These are phyloP conservation scores for Neonothopanus nambi DNA, from an alignment of 1,284 basidiomycete species.

Conservation along the genomic window DNA sequence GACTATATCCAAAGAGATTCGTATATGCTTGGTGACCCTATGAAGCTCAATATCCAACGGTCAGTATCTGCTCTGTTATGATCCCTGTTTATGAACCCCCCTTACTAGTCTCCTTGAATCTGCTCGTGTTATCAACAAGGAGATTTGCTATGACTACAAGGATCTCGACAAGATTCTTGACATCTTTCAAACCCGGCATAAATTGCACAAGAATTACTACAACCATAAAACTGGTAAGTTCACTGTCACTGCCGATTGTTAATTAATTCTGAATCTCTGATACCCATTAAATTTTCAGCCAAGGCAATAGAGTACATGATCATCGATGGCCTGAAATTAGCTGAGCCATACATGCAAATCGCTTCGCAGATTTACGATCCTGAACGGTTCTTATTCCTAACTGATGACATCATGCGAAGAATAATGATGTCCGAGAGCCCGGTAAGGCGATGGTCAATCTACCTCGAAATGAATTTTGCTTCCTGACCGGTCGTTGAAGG, in stretches of 20 bases:
- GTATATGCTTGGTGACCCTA: slow-evolving; percentile 65
- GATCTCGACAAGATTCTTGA: slow-evolving; percentile 74
- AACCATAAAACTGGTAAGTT: slow-evolving; percentile 72
- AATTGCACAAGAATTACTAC: slow-evolving; percentile 74
- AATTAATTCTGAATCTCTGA: not conserved
- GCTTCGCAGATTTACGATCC: slow-evolving; percentile 56
- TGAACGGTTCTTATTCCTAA: slow-evolving; percentile 59
- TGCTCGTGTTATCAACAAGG: slow-evolving; percentile 67
- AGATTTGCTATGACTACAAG: slow-evolving; percentile 80
- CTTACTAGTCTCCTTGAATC: slow-evolving; percentile 58
- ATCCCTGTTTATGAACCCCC: not conserved
- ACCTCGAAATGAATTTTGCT: not conserved
- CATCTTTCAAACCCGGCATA: slow-evolving; percentile 70
- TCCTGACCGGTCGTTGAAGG: slow-evolving; percentile 47
- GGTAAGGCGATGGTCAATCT: slow-evolving; percentile 31
- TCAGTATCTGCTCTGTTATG: not conserved
- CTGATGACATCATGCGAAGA: slow-evolving; percentile 60
- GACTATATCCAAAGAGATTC: slow-evolving; percentile 79
- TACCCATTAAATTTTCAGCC: slow-evolving; percentile 41
- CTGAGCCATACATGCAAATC: slow-evolving; percentile 63
- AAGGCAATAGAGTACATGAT: slow-evolving; percentile 81
- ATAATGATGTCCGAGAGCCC: slow-evolving; percentile 56
- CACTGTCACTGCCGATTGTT: not conserved
- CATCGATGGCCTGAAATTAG: slow-evolving; percentile 65
- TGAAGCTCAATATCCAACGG: slow-evolving; percentile 16